These are phyloP conservation scores for Sphagnum contortum DNA, from an alignment of 225 moss, liverwort and hornwort species.

Conservation along the genomic window DNA sequence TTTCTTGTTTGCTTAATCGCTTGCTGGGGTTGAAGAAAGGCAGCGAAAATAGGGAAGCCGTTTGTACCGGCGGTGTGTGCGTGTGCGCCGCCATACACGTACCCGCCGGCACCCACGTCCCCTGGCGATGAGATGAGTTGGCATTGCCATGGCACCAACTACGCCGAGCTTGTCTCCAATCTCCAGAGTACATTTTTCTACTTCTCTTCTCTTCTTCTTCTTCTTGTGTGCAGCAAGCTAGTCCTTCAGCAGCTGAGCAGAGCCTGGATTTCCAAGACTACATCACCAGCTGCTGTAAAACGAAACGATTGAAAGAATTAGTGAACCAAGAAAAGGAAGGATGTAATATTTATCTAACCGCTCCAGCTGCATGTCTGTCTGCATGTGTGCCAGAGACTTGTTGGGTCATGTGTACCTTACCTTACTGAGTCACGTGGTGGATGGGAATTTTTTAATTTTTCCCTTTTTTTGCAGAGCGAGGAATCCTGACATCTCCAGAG, in stretches of 20 bases:
- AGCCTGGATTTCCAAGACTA: background rate
- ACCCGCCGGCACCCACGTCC: slow-evolving; percentile 60
- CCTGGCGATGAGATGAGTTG: slow-evolving; percentile 98
- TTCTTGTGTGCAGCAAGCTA: background rate
- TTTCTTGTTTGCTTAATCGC: too few relatives aligned
- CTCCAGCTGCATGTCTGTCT: background rate
- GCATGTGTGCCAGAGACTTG: background rate
- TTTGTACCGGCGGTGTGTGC: slow-evolving; percentile 30
- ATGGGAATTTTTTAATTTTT: background rate
- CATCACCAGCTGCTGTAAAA: background rate
- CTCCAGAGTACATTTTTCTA: slow-evolving; percentile 59
- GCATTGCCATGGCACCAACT: slow-evolving; percentile 84
- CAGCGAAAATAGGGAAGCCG: slow-evolving; percentile 71
- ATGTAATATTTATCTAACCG: too few relatives aligned
- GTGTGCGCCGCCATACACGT: slow-evolving; percentile 61
- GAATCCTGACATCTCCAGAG: slow-evolving; percentile 76
- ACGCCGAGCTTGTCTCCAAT: slow-evolving; percentile 89
- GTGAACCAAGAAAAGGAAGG: too few relatives aligned
- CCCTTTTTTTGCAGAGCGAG: slow-evolving; percentile 46
- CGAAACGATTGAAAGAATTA: too few relatives aligned
- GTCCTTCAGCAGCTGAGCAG: background rate
- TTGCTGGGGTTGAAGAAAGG: slow-evolving; percentile 6
- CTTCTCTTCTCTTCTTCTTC: background rate
- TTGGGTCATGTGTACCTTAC: too few relatives aligned
- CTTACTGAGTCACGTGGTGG: too few relatives aligned